Conservation (phyloP, 345 rosid species). For the Arabidopsis suecica region DNA sequence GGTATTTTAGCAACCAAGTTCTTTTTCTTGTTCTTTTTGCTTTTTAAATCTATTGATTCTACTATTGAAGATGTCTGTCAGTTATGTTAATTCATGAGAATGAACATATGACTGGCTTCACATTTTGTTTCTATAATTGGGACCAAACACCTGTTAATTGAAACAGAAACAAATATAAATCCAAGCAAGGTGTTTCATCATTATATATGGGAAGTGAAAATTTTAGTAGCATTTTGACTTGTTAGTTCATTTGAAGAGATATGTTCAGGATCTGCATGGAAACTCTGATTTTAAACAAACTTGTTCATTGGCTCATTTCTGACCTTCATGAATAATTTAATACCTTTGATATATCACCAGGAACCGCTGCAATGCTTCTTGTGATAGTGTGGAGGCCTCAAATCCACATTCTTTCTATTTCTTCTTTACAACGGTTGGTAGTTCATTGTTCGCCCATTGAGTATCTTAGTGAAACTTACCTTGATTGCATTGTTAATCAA, state of each 20-base stretch:
- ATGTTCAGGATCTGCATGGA: not conserved
- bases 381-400: constrained; percentile 79
- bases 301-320: not conserved
- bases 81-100: not conserved
- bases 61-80: not conserved
- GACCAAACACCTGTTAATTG: not conserved
- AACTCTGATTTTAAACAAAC: not conserved
- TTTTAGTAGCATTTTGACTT: not conserved
- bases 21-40: not conserved
- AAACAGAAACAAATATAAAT: not conserved
- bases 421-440: constrained; percentile 69
- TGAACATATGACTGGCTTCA: not conserved
- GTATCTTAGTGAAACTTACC: not conserved
- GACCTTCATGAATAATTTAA: not conserved
- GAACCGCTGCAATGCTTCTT: constrained; percentile 92
- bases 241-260: not conserved
- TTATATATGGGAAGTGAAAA: not conserved
- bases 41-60: not conserved
- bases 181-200: not conserved
- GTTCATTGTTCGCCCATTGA: not conserved
- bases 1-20: constrained; percentile 51
- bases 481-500: not conserved
- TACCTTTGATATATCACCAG: constrained; percentile 42
- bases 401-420: constrained; percentile 66
- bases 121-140: not conserved